Evolutionary conservation across 1,284 basidiomycete genomes (phyloP).

Genomic region (Caloboletus firmus): DNA sequence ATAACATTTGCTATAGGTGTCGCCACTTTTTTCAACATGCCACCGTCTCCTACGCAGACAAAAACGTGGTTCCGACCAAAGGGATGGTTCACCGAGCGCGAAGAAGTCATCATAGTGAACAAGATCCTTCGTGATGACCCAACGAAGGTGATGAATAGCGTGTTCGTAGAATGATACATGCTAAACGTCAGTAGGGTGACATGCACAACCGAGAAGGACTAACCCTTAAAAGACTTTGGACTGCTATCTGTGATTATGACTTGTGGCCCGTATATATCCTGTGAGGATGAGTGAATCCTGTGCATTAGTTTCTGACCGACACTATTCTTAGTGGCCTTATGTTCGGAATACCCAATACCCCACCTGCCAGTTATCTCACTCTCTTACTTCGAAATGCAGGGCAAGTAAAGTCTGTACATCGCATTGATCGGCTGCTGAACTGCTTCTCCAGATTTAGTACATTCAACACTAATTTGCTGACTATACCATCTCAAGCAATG

Average conservation of each 20-base stretch:
- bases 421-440: background rate
- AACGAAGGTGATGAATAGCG: conserved; percentile 45
- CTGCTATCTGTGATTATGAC: conserved; percentile 60
- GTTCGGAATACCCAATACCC: conserved; percentile 49
- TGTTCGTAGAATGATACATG: background rate
- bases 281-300: conserved; percentile 25
- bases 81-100: conserved; percentile 66
- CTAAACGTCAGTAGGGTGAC: conserved; percentile 41
- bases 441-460: conserved; percentile 50
- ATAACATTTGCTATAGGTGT: conserved; percentile 59
- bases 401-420: conserved; percentile 19
- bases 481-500: conserved; percentile 51
- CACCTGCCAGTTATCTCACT: conserved; percentile 59
- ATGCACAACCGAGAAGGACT: conserved; percentile 82
- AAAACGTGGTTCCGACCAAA: conserved; percentile 65
- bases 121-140: conserved; percentile 72
- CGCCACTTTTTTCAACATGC: conserved; percentile 69
- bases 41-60: conserved; percentile 66
- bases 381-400: conserved; percentile 60
- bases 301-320: background rate
- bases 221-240: conserved; percentile 53
- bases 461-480: conserved; percentile 59
- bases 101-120: conserved; percentile 54
- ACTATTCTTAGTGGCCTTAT: conserved; percentile 38
- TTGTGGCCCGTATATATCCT: conserved; percentile 71